Evolutionary conservation across 768 basidiomycete species (phyloP).

Genomic region (Tremella yokohamensis): DNA sequence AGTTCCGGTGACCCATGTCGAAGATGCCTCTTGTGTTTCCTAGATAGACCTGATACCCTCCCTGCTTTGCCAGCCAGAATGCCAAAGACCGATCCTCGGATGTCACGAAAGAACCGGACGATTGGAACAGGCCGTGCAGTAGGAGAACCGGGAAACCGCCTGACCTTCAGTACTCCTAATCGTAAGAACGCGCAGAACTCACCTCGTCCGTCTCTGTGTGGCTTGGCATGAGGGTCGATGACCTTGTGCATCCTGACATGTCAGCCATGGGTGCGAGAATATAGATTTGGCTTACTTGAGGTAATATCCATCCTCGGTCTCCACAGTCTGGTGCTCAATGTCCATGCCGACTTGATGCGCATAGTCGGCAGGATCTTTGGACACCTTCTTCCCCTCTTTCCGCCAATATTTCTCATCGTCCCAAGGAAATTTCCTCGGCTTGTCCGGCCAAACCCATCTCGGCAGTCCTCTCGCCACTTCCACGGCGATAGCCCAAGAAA

Average conservation of each 20-base stretch:
- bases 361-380: conserved; percentile 55
- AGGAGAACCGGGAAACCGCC: conserved; percentile 55
- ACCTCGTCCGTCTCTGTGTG: conserved; percentile 44
- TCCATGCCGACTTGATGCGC: conserved; percentile 54
- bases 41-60: conserved; percentile 54
- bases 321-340: conserved; percentile 54
- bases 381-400: conserved; percentile 50
- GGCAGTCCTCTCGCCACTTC: conserved; percentile 33
- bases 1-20: conserved; percentile 55
- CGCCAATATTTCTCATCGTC: conserved; percentile 52
- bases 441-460: conserved; percentile 32
- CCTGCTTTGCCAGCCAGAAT: conserved; percentile 57
- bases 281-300: conserved; percentile 45
- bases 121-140: conserved; percentile 57
- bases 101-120: conserved; percentile 56
- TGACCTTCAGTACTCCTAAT: conserved; percentile 3
- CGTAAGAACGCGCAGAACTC: conserved; percentile 3
- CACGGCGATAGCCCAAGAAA: conserved; percentile 53
- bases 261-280: conserved; percentile 17
- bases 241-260: conserved; percentile 38
- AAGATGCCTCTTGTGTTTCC: conserved; percentile 56
- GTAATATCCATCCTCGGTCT: conserved; percentile 56
- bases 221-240: conserved; percentile 49
- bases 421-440: conserved; percentile 50
- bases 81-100: conserved; percentile 57